phyloP scores from a whole-genome alignment of 208 protist species.

The Crithidia fasciculata region DNA sequence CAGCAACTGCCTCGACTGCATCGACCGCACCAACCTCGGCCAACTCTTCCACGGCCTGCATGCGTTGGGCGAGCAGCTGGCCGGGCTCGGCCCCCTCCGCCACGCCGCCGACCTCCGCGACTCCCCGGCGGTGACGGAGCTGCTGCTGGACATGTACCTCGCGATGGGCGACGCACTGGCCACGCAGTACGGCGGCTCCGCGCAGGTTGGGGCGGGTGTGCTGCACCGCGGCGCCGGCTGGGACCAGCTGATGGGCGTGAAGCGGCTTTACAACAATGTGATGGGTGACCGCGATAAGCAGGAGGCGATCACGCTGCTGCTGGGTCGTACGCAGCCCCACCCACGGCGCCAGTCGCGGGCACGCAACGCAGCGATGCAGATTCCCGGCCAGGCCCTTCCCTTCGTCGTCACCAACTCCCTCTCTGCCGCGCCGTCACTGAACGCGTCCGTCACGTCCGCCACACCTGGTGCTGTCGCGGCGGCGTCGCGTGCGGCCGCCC shows the following conservation, averaged over 20 bases:
- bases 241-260: conserved; percentile 88
- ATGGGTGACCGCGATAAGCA: conserved; percentile 85
- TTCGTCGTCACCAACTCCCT: neutral
- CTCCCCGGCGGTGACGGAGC: conserved; percentile 48
- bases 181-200: conserved; percentile 88
- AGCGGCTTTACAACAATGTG: conserved; percentile 89
- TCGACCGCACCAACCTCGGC: conserved; percentile 97
- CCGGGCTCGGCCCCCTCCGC: conserved; percentile 48
- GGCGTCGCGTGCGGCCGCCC: neutral
- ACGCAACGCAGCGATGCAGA: conserved; percentile 25
- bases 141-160: conserved; percentile 86
- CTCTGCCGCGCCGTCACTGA: conserved; percentile 9
- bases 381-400: conserved; percentile 11
- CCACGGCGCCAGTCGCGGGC: conserved; percentile 25
- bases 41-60: conserved; percentile 94
- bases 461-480: conserved; percentile 1
- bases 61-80: conserved; percentile 73
- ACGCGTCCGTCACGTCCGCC: conserved; percentile 17
- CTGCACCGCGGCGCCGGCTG: conserved; percentile 81
- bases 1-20: conserved; percentile 98
- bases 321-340: conserved; percentile 72
- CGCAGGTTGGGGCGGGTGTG: conserved; percentile 86
- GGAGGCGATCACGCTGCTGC: conserved; percentile 76
- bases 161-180: conserved; percentile 83
- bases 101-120: conserved; percentile 45